Percentiles rank a stretch among this genome's conserved stretches.
Evolutionary conservation across 495 filamentous ascomycete genomes (phyloP).

Genomic region (Hypoxylon intermedium): DNA sequence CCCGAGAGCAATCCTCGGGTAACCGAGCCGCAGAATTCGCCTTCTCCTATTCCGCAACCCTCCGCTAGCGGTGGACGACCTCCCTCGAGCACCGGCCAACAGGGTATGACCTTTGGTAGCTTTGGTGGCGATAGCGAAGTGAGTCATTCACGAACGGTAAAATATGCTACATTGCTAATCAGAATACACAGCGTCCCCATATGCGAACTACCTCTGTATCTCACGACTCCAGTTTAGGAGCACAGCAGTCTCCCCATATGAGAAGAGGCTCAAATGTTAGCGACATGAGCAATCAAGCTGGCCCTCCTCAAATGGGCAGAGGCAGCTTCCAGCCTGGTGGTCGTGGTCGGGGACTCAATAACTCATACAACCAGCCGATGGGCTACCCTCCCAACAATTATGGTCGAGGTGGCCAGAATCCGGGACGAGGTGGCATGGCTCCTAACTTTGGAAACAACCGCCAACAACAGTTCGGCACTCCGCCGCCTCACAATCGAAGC

Average conservation of each 20-base stretch:
- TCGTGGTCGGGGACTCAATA: constrained; percentile 71
- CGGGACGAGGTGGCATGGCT: constrained; percentile 71
- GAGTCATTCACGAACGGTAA: constrained; percentile 50
- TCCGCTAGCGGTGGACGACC: constrained; percentile 85
- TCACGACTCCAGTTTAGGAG: constrained; percentile 65
- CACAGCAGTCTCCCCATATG: constrained; percentile 70
- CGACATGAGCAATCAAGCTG: constrained; percentile 72
- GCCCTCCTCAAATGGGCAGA: constrained; percentile 56
- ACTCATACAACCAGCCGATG: constrained; percentile 67
- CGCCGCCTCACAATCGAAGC: constrained; percentile 63
- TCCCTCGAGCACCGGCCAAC: constrained; percentile 71
- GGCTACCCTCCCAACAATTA: constrained; percentile 68
- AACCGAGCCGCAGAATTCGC: constrained; percentile 76
- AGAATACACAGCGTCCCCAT: constrained; percentile 59
- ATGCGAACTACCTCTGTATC: constrained; percentile 57
- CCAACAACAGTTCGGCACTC: constrained; percentile 36
- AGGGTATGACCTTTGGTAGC: constrained; percentile 80
- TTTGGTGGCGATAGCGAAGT: constrained; percentile 77
- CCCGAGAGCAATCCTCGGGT: constrained; percentile 69
- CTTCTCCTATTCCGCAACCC: constrained; percentile 87
- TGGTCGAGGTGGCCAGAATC: constrained; percentile 64
- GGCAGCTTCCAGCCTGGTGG: constrained; percentile 58
- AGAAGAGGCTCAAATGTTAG: constrained; percentile 81
- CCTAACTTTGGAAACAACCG: constrained; percentile 61
- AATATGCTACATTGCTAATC: constrained; percentile 37